Conservation (phyloP, 1,284 basidiomycete genomes). For the Tylopilus microsporus region DNA sequence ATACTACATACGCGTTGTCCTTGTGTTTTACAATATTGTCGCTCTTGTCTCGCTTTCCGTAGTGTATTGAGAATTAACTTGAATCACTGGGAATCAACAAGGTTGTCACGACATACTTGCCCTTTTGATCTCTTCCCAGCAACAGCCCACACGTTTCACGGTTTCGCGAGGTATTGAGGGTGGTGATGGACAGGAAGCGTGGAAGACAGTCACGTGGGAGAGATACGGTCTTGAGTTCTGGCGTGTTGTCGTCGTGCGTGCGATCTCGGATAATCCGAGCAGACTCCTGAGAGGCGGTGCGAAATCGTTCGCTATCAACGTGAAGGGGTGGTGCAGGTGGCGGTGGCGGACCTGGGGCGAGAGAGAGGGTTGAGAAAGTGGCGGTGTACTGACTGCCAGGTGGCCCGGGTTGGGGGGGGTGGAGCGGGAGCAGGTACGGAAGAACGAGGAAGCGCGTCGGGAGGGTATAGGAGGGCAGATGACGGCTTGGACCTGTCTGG, state of each 20-base stretch:
- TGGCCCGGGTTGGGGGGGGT: slow-evolving; percentile 6
- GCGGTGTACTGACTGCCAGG: slow-evolving; percentile 15
- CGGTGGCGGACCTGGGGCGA: slow-evolving; percentile 23
- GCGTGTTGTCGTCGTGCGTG: slow-evolving; percentile 26
- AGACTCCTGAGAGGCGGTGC: slow-evolving; percentile 29
- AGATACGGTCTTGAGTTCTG: slow-evolving; percentile 53
- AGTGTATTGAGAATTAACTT: background rate
- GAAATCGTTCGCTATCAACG: slow-evolving; percentile 20
- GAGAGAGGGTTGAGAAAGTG: slow-evolving; percentile 21
- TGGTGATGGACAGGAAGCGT: slow-evolving; percentile 67
- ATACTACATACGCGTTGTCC: too few species aligned
- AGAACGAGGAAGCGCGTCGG: slow-evolving; percentile 31
- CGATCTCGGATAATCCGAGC: slow-evolving; percentile 28
- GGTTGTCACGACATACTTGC: slow-evolving; percentile 66
- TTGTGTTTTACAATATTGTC: too few species aligned
- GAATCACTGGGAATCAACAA: slow-evolving; percentile 64
- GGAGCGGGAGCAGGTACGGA: slow-evolving; percentile 17
- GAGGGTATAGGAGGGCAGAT: slow-evolving; percentile 31
- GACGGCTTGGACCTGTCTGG: slow-evolving; percentile 29
- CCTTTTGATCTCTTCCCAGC: slow-evolving; percentile 53
- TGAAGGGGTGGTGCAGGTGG: slow-evolving; percentile 20
- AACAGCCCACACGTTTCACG: slow-evolving; percentile 66
- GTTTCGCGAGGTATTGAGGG: slow-evolving; percentile 54
- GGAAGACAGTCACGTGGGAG: slow-evolving; percentile 67
- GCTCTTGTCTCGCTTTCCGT: background rate